These are phyloP conservation scores for Coniferiporia weirii DNA, from an alignment of 1,284 basidiomycete genomes.

Conservation along the genomic window DNA sequence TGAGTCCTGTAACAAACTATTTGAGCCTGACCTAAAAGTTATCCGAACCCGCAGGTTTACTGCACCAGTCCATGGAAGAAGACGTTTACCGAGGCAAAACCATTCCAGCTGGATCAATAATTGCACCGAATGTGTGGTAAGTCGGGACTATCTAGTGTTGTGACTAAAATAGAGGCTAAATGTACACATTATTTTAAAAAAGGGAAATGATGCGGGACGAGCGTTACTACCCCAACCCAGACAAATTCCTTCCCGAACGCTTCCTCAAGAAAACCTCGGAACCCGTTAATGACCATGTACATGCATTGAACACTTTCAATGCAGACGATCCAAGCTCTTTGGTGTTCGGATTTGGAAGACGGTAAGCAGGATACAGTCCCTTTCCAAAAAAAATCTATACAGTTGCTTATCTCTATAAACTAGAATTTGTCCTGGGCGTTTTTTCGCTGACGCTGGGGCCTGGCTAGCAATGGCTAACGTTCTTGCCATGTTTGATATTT, in stretches of 20 bases:
- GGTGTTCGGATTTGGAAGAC: not conserved
- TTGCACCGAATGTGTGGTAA: slow-evolving; percentile 11
- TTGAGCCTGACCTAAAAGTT: not conserved
- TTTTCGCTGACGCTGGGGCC: slow-evolving; percentile 17
- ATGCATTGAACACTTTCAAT: not conserved
- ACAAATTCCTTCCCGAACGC: slow-evolving; percentile 9
- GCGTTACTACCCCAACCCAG: slow-evolving; percentile 1
- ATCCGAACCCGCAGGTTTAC: not conserved
- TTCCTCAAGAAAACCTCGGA: not conserved
- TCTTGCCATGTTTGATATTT: slow-evolving; percentile 21
- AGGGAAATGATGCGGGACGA: slow-evolving; percentile 13
- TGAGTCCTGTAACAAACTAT: not conserved
- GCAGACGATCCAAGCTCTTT: not conserved
- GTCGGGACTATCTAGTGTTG: not conserved
- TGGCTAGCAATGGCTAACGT: slow-evolving; percentile 20
- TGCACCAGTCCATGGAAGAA: slow-evolving; percentile 9
- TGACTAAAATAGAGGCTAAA: not conserved
- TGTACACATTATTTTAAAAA: not conserved
- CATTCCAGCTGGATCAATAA: slow-evolving; percentile 12
- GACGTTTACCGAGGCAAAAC: slow-evolving; percentile 6
- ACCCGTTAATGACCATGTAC: not conserved
- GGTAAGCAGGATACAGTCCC: not conserved
- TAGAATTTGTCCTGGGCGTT: slow-evolving; percentile 20
- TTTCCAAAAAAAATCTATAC: not conserved
- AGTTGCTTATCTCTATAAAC: not conserved